These are phyloP conservation scores for Cymbomonas tetramitiformis DNA, from an alignment of 139 green algal genomes.

Conservation along the genomic window DNA sequence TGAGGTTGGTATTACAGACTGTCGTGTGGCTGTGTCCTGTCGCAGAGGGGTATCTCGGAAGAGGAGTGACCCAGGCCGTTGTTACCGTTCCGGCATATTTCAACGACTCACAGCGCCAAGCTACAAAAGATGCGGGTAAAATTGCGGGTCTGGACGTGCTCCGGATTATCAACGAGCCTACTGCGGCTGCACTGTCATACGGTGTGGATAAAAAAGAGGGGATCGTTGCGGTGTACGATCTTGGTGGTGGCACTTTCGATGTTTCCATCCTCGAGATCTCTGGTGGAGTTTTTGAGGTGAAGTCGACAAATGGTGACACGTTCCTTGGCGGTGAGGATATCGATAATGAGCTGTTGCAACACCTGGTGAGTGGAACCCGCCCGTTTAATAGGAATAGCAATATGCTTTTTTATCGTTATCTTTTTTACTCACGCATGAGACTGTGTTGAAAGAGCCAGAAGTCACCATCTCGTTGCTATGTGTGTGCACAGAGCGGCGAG, in stretches of 20 bases:
- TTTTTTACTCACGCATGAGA: no score
- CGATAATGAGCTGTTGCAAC: conserved; percentile 70
- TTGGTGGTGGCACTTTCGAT: conserved; percentile 92
- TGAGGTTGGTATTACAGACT: no score
- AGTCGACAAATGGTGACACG: conserved; percentile 97
- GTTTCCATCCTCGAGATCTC: conserved; percentile 96
- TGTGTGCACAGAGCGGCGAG: no score
- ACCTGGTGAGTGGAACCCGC: no score
- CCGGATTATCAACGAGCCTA: conserved; percentile 99
- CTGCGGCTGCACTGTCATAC: conserved; percentile 85
- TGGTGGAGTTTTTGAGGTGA: conserved; percentile 89
- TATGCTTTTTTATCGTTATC: no score
- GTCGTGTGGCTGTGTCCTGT: no score
- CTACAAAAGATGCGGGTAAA: conserved; percentile 57
- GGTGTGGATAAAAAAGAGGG: conserved; percentile 93
- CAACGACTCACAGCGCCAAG: conserved; percentile 93
- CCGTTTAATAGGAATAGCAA: no score
- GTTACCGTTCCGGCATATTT: conserved; percentile 98
- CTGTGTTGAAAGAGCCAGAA: no score
- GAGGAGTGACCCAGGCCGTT: conserved; percentile 71
- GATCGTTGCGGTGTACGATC: conserved; percentile 78
- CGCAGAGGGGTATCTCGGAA: conserved; percentile 83
- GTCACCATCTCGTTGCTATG: no score
- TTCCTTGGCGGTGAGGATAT: conserved; percentile 98
- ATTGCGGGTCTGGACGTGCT: conserved; percentile 51